A percentile compares a stretch with the other conserved stretches of the same genome.
Conservation (phyloP, 371 early-diverging fungal genomes). For the Syncephalastrum racemosum region DNA sequence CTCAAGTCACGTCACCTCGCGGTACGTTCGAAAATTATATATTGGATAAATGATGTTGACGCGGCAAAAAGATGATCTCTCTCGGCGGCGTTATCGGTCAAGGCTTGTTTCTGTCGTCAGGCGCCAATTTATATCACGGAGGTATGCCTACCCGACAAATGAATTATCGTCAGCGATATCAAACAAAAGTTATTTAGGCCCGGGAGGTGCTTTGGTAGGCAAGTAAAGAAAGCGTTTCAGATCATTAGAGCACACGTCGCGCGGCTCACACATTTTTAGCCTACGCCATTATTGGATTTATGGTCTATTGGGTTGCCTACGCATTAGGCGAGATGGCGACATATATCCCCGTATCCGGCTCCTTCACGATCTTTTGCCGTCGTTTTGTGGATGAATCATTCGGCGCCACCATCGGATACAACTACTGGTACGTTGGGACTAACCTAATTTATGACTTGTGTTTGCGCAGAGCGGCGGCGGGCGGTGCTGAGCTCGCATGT, state of each 20-base stretch:
- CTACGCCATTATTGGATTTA: conserved; percentile 71
- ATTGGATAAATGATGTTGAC: not conserved
- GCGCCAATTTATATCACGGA: conserved; percentile 72
- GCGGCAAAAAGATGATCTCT: conserved; percentile 51
- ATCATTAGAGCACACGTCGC: not conserved
- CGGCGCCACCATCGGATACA: conserved; percentile 86
- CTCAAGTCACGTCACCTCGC: conserved; percentile 45
- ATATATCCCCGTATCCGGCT: conserved; percentile 68
- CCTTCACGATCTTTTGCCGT: conserved; percentile 84
- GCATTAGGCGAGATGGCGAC: conserved; percentile 87
- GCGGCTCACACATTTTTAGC: conserved; percentile 30
- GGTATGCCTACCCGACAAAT: conserved; percentile 33
- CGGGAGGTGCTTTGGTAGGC: conserved; percentile 73
- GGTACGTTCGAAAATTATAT: conserved; percentile 19
- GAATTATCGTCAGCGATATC: not conserved
- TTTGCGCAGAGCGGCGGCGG: too few species aligned
- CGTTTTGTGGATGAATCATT: conserved; percentile 84
- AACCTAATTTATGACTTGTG: not conserved
- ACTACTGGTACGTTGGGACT: conserved; percentile 44
- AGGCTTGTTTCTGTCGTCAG: conserved; percentile 88
- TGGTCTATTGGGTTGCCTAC: conserved; percentile 82
- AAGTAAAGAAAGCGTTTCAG: not conserved
- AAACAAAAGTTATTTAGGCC: conserved; percentile 42
- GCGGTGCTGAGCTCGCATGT: conserved; percentile 1
- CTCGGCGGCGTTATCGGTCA: conserved; percentile 84